Evolutionary conservation across 1,139 yeast genomes (phyloP).

Genomic region (Candida buenavistaensis): DNA sequence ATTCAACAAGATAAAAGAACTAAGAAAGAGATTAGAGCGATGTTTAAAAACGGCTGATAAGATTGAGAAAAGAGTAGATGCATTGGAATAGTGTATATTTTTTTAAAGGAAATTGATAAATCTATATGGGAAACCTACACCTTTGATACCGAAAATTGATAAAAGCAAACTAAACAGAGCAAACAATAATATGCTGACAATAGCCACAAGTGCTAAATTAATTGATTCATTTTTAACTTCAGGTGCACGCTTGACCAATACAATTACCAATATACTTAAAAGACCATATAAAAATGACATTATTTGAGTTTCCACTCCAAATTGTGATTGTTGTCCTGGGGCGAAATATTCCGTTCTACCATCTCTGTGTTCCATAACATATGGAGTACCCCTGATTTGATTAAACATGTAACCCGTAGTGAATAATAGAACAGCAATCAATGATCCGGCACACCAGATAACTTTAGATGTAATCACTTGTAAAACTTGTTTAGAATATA

Average conservation of each 20-base stretch:
- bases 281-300: constrained; percentile 63
- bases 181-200: constrained; percentile 42
- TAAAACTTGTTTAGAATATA: constrained; percentile 36
- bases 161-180: constrained; percentile 56
- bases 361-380: constrained; percentile 54
- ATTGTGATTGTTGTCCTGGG: constrained; percentile 71
- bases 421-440: constrained; percentile 67
- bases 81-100: constrained; percentile 2
- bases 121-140: constrained; percentile 61
- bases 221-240: constrained; percentile 40
- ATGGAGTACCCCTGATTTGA: constrained; percentile 76
- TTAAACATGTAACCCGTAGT: constrained; percentile 94
- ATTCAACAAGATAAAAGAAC: constrained; percentile 29
- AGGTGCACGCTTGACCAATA: constrained; percentile 52
- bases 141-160: constrained; percentile 56
- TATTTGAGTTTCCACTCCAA: constrained; percentile 81
- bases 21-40: constrained; percentile 34
- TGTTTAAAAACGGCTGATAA: constrained; percentile 31
- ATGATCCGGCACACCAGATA: constrained; percentile 66
- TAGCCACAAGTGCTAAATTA: constrained; percentile 43
- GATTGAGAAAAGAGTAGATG: constrained; percentile 35
- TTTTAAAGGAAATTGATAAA: constrained; percentile 30
- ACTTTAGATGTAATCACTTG: constrained; percentile 26
- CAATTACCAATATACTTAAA: constrained; percentile 49
- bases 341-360: constrained; percentile 64